Evolutionary conservation across 2,329 filamentous ascomycete species (phyloP).

Genomic region (Beauveria medogensis): DNA sequence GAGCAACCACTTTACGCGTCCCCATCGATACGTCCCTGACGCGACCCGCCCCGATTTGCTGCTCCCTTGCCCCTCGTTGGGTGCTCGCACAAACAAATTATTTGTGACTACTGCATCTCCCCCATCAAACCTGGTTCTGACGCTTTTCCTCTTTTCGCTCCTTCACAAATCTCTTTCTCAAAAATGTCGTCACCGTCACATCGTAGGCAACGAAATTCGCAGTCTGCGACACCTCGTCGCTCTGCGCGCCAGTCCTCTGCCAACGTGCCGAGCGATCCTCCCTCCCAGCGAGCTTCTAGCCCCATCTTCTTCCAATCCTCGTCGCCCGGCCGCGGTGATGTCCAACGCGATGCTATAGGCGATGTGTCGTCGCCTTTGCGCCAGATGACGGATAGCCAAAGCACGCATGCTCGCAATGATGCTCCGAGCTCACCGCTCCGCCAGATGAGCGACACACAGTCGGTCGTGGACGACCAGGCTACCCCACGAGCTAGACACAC

Average conservation of each 20-base stretch:
- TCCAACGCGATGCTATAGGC: slow-evolving; percentile 23
- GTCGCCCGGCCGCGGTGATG: slow-evolving; percentile 27
- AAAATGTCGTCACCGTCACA: slow-evolving; percentile 37
- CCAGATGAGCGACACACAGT: slow-evolving; percentile 51
- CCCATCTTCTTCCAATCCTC: slow-evolving; percentile 67
- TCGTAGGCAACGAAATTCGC: slow-evolving; percentile 44
- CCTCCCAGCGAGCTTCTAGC: slow-evolving; percentile 59
- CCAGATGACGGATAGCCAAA: slow-evolving; percentile 51
- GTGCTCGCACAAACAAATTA: slow-evolving; percentile 5
- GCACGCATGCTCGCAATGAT: slow-evolving; percentile 29
- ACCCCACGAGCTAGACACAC: slow-evolving; percentile 61
- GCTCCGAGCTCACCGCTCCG: slow-evolving; percentile 52
- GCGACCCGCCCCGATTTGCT: slow-evolving; percentile 14
- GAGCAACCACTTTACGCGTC: slow-evolving; percentile 35
- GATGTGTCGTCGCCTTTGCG: slow-evolving; percentile 46
- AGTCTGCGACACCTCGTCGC: slow-evolving; percentile 37
- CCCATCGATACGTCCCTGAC: slow-evolving; percentile 13
- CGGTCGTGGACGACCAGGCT: slow-evolving; percentile 44
- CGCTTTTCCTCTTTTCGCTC: slow-evolving; percentile 8
- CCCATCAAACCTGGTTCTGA: background rate
- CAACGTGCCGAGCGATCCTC: slow-evolving; percentile 38
- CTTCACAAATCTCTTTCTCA: slow-evolving; percentile 8
- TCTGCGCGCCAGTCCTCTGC: slow-evolving; percentile 31
- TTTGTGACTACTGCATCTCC: slow-evolving; percentile 16
- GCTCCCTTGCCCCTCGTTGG: slow-evolving; percentile 18